Conservation (phyloP, 371 early-diverging fungal genomes). For the Lichtheimia corymbifera region DNA sequence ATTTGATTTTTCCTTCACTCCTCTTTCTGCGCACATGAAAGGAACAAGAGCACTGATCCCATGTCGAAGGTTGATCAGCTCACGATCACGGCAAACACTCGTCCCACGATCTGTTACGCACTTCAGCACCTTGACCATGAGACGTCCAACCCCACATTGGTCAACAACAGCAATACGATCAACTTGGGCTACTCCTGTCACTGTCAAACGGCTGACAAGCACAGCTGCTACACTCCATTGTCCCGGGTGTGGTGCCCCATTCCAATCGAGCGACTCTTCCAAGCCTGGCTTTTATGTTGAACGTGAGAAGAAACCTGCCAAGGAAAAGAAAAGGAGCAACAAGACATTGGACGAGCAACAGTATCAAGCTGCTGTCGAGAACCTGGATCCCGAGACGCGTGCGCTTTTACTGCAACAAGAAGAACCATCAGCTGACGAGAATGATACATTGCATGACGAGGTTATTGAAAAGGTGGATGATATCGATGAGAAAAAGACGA, state of each 20-base stretch:
- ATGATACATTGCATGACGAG: neutral
- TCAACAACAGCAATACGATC: conserved; percentile 4
- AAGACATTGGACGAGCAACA: no score
- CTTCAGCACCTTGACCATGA: no score
- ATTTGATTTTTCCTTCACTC: no score
- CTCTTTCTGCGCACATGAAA: no score
- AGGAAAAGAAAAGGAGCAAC: no score
- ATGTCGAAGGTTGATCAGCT: no score
- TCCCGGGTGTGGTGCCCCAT: conserved; percentile 72
- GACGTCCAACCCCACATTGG: no score
- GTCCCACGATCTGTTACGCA: no score
- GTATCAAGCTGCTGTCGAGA: conserved; percentile 6
- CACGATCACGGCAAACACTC: no score
- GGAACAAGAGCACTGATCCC: no score
- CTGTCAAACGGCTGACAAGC: no score
- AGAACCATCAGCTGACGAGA: conserved; percentile 7
- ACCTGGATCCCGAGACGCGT: conserved; percentile 22
- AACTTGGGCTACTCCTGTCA: neutral
- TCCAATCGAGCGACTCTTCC: conserved; percentile 46
- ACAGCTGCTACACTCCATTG: conserved; percentile 32
- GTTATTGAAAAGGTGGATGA: conserved; percentile 8
- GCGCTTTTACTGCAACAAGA: conserved; percentile 21
- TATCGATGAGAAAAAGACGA: conserved; percentile 13
- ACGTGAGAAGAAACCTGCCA: no score
- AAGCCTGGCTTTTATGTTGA: conserved; percentile 51